phyloP scores from a whole-genome alignment of 106 monocot genomes.

The Alisma plantagoaquatica region DNA sequence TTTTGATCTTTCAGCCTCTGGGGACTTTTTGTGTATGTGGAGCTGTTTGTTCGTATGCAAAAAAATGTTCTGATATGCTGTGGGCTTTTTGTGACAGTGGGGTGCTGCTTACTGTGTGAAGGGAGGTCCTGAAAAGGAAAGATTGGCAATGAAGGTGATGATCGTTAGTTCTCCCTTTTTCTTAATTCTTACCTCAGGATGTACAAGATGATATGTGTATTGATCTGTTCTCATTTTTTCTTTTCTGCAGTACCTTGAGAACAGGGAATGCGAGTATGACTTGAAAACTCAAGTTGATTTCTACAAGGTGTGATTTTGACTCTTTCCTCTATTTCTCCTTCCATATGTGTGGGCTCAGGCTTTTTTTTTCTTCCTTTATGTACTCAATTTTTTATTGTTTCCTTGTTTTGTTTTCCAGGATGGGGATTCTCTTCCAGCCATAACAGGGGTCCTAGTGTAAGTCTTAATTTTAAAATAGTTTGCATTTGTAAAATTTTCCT shows the following conservation, averaged over 20 bases:
- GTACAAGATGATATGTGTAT: background rate
- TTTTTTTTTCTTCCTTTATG: too few relatives aligned
- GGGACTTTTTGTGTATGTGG: too few relatives aligned
- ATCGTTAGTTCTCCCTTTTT: too few relatives aligned
- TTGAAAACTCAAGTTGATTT: conserved; percentile 52
- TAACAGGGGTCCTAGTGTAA: conserved; percentile 73
- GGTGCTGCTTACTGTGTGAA: conserved; percentile 68
- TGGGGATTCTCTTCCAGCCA: conserved; percentile 31
- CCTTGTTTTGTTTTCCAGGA: conserved; percentile 34
- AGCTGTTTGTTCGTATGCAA: too few relatives aligned
- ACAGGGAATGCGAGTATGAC: conserved; percentile 92
- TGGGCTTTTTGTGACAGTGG: conserved; percentile 40
- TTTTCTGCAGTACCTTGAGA: conserved; percentile 65
- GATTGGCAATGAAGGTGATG: conserved; percentile 57
- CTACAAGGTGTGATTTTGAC: conserved; percentile 45
- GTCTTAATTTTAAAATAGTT: conserved; percentile 7
- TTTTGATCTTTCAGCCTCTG: too few relatives aligned
- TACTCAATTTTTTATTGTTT: background rate
- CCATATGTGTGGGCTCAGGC: too few relatives aligned
- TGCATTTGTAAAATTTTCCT: background rate
- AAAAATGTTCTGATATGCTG: too few relatives aligned
- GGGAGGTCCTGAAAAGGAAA: conserved; percentile 52
- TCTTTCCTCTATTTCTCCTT: too few relatives aligned
- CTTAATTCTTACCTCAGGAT: background rate
- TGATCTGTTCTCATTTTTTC: background rate